Evolutionary conservation across 1,139 yeast species (phyloP).

Genomic region (Pneumocystis carinii): DNA sequence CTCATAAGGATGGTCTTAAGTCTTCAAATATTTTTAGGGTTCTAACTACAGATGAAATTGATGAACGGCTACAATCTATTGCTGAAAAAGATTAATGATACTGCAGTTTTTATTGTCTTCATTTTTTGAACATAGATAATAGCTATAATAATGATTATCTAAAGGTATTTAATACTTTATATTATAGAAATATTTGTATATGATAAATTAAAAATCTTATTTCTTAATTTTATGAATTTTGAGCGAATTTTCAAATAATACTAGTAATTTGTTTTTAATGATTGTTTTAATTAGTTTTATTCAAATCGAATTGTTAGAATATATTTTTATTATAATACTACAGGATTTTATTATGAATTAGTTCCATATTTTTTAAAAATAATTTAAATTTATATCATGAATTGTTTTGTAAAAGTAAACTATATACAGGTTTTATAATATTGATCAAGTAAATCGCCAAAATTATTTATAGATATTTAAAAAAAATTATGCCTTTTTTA

Average conservation of each 20-base stretch:
- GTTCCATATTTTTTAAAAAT: no score
- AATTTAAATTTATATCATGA: no score
- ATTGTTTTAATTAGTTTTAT: not conserved
- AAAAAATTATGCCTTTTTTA: no score
- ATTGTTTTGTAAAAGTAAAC: no score
- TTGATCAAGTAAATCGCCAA: no score
- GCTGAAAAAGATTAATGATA: conserved; percentile 74
- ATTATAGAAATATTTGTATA: not conserved
- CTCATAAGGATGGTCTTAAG: conserved; percentile 23
- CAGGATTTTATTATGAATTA: no score
- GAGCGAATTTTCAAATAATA: not conserved
- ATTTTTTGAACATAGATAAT: not conserved
- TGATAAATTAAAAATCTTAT: not conserved
- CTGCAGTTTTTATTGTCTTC: not conserved
- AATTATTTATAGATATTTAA: no score
- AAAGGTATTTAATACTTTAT: not conserved
- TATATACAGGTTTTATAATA: no score
- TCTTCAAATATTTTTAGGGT: conserved; percentile 35
- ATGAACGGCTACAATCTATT: conserved; percentile 79
- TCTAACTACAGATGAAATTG: conserved; percentile 73
- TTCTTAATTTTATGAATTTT: not conserved
- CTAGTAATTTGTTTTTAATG: not conserved
- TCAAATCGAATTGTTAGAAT: not conserved
- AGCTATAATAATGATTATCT: not conserved
- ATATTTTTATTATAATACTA: not conserved